Conservation (phyloP, 2,329 filamentous ascomycete genomes). For the Ophiostoma pallidulum region DNA sequence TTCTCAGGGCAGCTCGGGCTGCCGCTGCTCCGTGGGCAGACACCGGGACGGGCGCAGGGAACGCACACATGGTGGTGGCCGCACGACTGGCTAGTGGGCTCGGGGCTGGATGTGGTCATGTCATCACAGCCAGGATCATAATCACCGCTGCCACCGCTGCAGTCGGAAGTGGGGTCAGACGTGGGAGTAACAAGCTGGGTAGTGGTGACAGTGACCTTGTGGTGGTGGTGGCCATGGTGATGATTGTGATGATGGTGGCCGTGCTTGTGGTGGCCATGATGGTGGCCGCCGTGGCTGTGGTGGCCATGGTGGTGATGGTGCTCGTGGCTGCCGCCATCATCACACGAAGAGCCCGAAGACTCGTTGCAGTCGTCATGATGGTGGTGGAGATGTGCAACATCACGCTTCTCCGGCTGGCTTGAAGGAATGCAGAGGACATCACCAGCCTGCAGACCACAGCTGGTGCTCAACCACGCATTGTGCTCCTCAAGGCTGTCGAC, state of each 20-base stretch:
- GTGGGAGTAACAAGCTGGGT: neutral
- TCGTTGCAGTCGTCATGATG: conserved; percentile 4
- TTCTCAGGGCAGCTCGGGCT: conserved; percentile 11
- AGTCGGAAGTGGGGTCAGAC: too few relatives aligned
- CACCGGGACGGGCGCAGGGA: conserved; percentile 3
- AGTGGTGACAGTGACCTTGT: conserved; percentile 2
- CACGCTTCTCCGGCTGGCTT: conserved; percentile 5
- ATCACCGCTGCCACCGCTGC: too few relatives aligned
- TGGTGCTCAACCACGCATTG: conserved; percentile 10
- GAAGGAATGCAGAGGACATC: conserved; percentile 10
- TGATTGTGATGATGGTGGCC: neutral
- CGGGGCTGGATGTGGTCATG: too few relatives aligned
- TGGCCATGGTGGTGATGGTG: conserved; percentile 3
- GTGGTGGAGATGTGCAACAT: conserved; percentile 3
- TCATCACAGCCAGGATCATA: conserved; percentile 9
- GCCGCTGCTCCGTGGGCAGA: conserved; percentile 10
- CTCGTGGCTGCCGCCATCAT: neutral
- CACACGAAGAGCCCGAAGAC: neutral
- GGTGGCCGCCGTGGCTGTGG: conserved; percentile 1
- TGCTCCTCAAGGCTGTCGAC: conserved; percentile 4
- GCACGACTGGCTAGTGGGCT: conserved; percentile 20
- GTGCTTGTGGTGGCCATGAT: conserved; percentile 4
- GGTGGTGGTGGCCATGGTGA: neutral
- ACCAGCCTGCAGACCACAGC: conserved; percentile 1
- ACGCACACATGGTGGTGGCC: conserved; percentile 23